Percentiles rank a stretch among this genome's conserved stretches.
These are phyloP conservation scores for Dothiorella sarmentorum DNA, from an alignment of 2,329 filamentous ascomycete genomes.

Conservation along the genomic window DNA sequence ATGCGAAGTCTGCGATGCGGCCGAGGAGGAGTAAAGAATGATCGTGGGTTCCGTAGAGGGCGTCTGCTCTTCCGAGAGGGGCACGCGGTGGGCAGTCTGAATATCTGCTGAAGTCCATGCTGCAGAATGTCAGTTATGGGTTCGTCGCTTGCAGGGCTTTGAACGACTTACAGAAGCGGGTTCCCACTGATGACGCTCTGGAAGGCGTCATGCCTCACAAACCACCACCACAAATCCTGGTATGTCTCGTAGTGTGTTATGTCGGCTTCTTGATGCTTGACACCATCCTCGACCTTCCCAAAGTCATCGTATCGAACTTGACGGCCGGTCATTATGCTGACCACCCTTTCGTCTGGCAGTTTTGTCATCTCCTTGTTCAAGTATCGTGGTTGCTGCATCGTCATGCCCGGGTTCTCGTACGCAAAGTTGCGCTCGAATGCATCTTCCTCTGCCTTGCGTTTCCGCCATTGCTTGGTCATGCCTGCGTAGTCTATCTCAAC, in stretches of 20 bases:
- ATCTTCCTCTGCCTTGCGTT: conserved; percentile 54
- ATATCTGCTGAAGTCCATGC: conserved; percentile 77
- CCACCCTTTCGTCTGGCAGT: conserved; percentile 47
- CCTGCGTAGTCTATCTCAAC: conserved; percentile 75
- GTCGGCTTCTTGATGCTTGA: conserved; percentile 50
- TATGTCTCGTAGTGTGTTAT: conserved; percentile 76
- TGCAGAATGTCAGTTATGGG: conserved; percentile 34
- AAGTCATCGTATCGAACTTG: conserved; percentile 57
- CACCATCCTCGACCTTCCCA: conserved; percentile 42
- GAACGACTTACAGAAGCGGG: conserved; percentile 67
- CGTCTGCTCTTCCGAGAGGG: conserved; percentile 70
- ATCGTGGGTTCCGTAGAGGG: conserved; percentile 84
- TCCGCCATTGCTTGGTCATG: conserved; percentile 68
- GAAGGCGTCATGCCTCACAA: conserved; percentile 87
- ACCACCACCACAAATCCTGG: conserved; percentile 93
- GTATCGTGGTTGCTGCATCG: conserved; percentile 36
- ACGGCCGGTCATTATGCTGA: conserved; percentile 57
- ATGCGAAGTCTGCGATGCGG: conserved; percentile 73
- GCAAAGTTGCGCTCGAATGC: conserved; percentile 38
- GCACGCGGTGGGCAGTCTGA: conserved; percentile 84
- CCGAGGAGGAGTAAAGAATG: conserved; percentile 80
- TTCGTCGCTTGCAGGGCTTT: neutral
- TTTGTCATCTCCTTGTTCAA: conserved; percentile 7
- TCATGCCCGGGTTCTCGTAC: conserved; percentile 30
- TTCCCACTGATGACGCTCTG: conserved; percentile 88